Percentiles rank a stretch among this genome's conserved stretches.
phyloP scores from a whole-genome alignment of 352 stramenopile genomes.

The Hyaloperonospora brassicae region DNA sequence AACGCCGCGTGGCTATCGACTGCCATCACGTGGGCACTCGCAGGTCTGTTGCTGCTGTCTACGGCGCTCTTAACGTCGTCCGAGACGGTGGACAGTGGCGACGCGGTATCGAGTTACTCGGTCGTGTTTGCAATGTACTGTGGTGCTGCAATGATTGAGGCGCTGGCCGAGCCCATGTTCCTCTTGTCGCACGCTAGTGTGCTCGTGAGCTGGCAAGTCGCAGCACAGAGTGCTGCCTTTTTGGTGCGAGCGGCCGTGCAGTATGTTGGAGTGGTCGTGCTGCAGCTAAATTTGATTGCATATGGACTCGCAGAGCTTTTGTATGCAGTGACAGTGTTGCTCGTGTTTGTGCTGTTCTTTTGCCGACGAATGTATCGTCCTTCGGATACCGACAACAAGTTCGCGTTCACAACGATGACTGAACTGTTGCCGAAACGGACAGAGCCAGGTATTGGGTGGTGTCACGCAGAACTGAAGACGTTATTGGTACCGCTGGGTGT shows the following conservation, averaged over 20 bases:
- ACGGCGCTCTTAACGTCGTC: slow-evolving; percentile 17
- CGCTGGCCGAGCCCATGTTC: slow-evolving; percentile 76
- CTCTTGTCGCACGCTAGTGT: slow-evolving; percentile 69
- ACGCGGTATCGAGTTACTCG: slow-evolving; percentile 37
- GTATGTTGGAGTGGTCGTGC: slow-evolving; percentile 52
- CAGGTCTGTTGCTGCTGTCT: slow-evolving; percentile 21
- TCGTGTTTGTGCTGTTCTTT: slow-evolving; percentile 55
- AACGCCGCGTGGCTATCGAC: slow-evolving; percentile 78
- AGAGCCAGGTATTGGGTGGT: slow-evolving; percentile 18
- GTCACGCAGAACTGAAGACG: slow-evolving; percentile 50
- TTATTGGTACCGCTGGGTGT: slow-evolving; percentile 74
- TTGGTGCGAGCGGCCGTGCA: slow-evolving; percentile 60
- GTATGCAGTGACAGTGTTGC: slow-evolving; percentile 54
- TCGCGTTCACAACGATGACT: slow-evolving; percentile 40
- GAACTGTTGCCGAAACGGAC: slow-evolving; percentile 43
- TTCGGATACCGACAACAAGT: slow-evolving; percentile 9
- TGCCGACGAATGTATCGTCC: slow-evolving; percentile 30
- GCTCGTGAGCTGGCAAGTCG: slow-evolving; percentile 76
- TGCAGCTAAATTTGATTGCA: slow-evolving; percentile 55
- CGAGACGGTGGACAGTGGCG: slow-evolving; percentile 5
- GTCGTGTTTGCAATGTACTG: slow-evolving; percentile 68
- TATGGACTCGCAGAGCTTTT: slow-evolving; percentile 74
- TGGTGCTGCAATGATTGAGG: slow-evolving; percentile 67
- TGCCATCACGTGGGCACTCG: slow-evolving; percentile 45
- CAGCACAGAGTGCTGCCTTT: slow-evolving; percentile 68